Evolutionary conservation across 2,329 filamentous ascomycete genomes (phyloP).

Genomic region (Botrytis paeoniae): DNA sequence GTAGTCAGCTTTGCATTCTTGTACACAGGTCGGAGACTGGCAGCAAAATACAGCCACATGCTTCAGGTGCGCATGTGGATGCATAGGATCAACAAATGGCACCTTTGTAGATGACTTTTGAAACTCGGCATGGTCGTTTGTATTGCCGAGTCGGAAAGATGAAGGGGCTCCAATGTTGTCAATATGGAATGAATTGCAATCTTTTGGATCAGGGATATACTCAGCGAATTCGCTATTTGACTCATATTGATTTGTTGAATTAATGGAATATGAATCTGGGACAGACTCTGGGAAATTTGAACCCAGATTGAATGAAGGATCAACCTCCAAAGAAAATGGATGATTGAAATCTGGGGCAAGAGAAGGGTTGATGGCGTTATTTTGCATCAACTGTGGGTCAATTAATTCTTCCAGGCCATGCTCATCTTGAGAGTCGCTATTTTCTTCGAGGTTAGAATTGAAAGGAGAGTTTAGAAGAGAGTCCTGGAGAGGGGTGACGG

Average conservation of each 20-base stretch:
- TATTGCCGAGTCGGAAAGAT: background rate
- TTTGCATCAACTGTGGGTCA: background rate
- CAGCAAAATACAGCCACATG: constrained; percentile 2
- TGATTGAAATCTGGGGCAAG: background rate
- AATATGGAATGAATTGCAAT: background rate
- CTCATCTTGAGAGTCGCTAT: background rate
- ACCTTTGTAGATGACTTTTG: background rate
- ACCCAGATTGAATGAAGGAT: background rate
- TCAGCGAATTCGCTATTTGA: background rate
- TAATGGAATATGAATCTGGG: background rate
- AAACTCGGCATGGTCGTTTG: too few relatives aligned
- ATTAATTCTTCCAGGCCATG: background rate
- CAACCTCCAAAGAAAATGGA: background rate
- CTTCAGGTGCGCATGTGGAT: background rate
- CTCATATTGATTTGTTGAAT: background rate
- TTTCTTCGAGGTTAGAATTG: background rate
- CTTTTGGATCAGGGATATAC: background rate
- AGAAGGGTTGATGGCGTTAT: background rate
- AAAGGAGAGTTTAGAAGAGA: background rate
- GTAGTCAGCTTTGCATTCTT: background rate
- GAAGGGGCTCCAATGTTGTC: background rate
- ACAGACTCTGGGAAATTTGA: fast-evolving
- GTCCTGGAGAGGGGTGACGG: background rate
- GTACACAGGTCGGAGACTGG: background rate
- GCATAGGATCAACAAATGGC: constrained; percentile 2